Evolutionary conservation across 2,329 filamentous ascomycete genomes (phyloP).

Genomic region (Golovinomyces cichoracearum): DNA sequence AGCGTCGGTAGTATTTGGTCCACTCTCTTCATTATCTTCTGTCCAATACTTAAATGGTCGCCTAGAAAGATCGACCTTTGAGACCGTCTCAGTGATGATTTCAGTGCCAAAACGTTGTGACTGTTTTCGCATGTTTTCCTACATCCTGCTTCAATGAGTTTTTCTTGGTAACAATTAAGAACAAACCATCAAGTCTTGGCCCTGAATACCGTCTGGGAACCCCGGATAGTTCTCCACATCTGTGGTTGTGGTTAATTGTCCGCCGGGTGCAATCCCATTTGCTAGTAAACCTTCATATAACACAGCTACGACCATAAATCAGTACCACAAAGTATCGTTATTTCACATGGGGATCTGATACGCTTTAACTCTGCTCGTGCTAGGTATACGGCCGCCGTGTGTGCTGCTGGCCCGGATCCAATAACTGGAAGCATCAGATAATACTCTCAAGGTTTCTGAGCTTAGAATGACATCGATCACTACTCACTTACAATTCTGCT

Average conservation of each 20-base stretch:
- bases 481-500: constrained; percentile 68
- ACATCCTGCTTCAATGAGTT: background rate
- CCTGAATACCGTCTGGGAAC: constrained; percentile 72
- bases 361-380: constrained; percentile 77
- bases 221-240: constrained; percentile 97
- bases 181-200: constrained; percentile 49
- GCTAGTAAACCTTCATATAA: constrained; percentile 96
- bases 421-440: constrained; percentile 27
- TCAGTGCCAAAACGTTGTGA: constrained; percentile 78
- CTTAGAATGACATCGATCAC: background rate
- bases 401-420: constrained; percentile 88
- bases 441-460: background rate
- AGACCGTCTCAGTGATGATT: constrained; percentile 79
- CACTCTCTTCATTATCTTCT: constrained; percentile 60
- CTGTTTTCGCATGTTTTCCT: constrained; percentile 72
- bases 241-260: constrained; percentile 92
- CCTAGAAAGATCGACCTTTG: constrained; percentile 57
- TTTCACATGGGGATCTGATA: constrained; percentile 10
- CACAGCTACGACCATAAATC: constrained; percentile 26
- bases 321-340: background rate
- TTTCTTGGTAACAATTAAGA: background rate
- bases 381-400: constrained; percentile 92
- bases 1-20: constrained; percentile 64
- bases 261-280: constrained; percentile 83
- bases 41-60: constrained; percentile 84